phyloP scores from a whole-genome alignment of 169 alveolate species.

The Plasmodium malariae region DNA sequence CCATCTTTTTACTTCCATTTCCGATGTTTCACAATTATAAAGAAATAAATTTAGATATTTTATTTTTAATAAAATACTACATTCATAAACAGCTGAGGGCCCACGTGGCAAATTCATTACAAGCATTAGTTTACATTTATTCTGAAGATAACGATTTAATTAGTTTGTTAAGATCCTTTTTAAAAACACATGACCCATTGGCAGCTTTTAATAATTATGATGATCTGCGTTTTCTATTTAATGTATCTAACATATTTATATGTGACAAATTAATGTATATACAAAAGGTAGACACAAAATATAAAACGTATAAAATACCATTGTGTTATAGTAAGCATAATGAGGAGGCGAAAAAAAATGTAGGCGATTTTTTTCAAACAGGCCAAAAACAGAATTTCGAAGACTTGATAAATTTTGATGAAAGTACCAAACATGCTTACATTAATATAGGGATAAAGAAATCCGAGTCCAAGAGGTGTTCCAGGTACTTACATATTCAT shows the following conservation, averaged over 20 bases:
- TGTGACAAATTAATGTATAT: conserved; percentile 35
- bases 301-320: conserved; percentile 59
- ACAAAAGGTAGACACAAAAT: conserved; percentile 14
- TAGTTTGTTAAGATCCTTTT: conserved; percentile 26
- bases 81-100: conserved; percentile 61
- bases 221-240: conserved; percentile 72
- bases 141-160: conserved; percentile 14
- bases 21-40: conserved; percentile 53
- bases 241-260: conserved; percentile 50
- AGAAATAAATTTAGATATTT: conserved; percentile 29
- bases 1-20: conserved; percentile 45
- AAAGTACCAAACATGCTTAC: conserved; percentile 10
- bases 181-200: conserved; percentile 13
- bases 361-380: conserved; percentile 23
- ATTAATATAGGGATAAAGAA: conserved; percentile 44
- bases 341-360: not conserved
- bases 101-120: conserved; percentile 32
- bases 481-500: conserved; percentile 18
- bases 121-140: conserved; percentile 41
- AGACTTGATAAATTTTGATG: conserved; percentile 16
- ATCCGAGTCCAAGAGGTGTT: conserved; percentile 14
- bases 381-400: not conserved
- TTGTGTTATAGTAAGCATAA: not conserved
- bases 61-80: conserved; percentile 50
- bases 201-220: conserved; percentile 49